Percentiles rank a stretch among this genome's conserved stretches.
phyloP scores from a whole-genome alignment of 1,139 yeast genomes.

The Suhomyces coccinellae region DNA sequence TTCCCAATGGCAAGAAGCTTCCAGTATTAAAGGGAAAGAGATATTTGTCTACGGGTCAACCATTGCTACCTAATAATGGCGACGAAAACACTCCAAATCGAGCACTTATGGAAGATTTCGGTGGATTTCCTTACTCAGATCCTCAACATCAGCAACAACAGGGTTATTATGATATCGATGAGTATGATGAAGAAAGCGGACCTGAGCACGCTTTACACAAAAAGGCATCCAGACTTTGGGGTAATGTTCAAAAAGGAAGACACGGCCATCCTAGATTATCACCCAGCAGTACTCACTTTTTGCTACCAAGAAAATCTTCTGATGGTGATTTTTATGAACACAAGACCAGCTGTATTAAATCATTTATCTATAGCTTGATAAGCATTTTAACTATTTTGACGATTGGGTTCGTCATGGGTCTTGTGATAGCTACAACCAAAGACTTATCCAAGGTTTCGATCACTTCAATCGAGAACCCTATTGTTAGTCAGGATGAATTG shows the following conservation, averaged over 20 bases:
- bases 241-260: constrained; percentile 10
- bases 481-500: constrained; percentile 83
- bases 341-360: constrained; percentile 43
- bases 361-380: constrained; percentile 56
- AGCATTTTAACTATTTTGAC: constrained; percentile 56
- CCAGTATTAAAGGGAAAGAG: constrained; percentile 34
- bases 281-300: constrained; percentile 23
- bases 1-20: constrained; percentile 26
- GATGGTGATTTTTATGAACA: constrained; percentile 19
- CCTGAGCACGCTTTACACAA: constrained; percentile 6
- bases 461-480: constrained; percentile 60
- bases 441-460: constrained; percentile 72
- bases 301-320: constrained; percentile 29
- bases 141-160: constrained; percentile 29
- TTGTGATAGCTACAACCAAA: constrained; percentile 81
- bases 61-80: constrained; percentile 12
- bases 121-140: constrained; percentile 55
- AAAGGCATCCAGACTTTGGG: constrained; percentile 13
- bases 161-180: constrained; percentile 43
- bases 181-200: constrained; percentile 38
- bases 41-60: constrained; percentile 38
- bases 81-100: constrained; percentile 9
- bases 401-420: constrained; percentile 79
- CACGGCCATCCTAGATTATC: constrained; percentile 22
- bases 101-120: constrained; percentile 35